phyloP scores from a whole-genome alignment of 2,329 filamentous ascomycete species.

The Sporothrix euskadiensis region DNA sequence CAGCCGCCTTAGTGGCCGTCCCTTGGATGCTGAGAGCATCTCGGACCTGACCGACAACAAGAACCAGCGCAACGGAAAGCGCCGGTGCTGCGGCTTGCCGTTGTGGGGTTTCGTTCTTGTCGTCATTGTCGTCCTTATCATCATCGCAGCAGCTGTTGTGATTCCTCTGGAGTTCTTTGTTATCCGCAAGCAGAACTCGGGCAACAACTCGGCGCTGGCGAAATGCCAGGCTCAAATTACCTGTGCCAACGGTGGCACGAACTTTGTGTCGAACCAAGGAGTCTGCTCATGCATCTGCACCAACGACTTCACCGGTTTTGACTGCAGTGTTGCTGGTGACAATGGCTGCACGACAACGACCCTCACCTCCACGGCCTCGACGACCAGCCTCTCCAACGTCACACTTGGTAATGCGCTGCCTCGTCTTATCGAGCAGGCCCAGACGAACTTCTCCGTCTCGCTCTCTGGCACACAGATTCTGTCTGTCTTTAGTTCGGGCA shows the following conservation, averaged over 20 bases:
- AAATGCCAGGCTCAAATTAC: conserved; percentile 62
- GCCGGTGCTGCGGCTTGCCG: conserved; percentile 81
- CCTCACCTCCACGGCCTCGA: conserved; percentile 39
- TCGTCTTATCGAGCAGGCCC: conserved; percentile 65
- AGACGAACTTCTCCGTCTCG: conserved; percentile 71
- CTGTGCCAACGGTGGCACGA: conserved; percentile 80
- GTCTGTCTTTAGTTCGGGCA: conserved; percentile 71
- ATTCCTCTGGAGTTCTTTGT: conserved; percentile 70
- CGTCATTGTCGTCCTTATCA: conserved; percentile 64
- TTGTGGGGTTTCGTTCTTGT: conserved; percentile 72
- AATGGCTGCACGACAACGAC: conserved; percentile 57
- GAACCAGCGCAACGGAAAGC: conserved; percentile 44
- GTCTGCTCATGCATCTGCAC: conserved; percentile 84
- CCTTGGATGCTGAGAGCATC: conserved; percentile 28
- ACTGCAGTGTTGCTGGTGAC: conserved; percentile 51
- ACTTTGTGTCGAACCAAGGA: conserved; percentile 61
- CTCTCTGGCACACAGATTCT: conserved; percentile 70
- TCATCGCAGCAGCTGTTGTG: conserved; percentile 78
- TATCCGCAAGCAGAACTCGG: conserved; percentile 50
- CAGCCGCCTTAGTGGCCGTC: conserved; percentile 30
- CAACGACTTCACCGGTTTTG: conserved; percentile 73
- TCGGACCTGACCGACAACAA: conserved; percentile 25
- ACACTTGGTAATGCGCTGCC: conserved; percentile 81
- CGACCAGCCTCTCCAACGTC: conserved; percentile 58
- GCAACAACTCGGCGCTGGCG: conserved; percentile 42